Evolutionary conservation across 2,329 filamentous ascomycete species (phyloP).

Genomic region (Aspergillus sp.): DNA sequence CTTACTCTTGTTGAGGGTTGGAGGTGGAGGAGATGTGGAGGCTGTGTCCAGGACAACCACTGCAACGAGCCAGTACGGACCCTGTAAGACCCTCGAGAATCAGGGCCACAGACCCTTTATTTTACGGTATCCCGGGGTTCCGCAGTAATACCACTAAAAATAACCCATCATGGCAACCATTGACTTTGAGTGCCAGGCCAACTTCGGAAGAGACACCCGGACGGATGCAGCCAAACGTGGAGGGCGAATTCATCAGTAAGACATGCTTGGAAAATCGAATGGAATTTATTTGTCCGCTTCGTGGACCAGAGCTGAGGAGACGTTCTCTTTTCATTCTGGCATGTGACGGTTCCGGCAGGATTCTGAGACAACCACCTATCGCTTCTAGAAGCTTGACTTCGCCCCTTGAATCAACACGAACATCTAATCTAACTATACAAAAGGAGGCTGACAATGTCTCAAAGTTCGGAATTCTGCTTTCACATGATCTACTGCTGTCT

Average conservation of each 20-base stretch:
- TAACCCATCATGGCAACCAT: background rate
- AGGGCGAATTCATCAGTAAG: background rate
- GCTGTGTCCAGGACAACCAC: slow-evolving; percentile 29
- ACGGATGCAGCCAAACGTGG: slow-evolving; percentile 15
- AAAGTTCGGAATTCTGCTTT: background rate
- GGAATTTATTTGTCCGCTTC: background rate
- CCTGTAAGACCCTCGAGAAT: slow-evolving; percentile 1
- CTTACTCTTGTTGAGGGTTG: background rate
- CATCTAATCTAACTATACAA: background rate
- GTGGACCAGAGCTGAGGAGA: background rate
- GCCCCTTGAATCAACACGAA: background rate
- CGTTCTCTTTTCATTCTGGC: background rate
- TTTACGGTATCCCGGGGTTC: slow-evolving; percentile 3
- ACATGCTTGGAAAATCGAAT: slow-evolving; percentile 4
- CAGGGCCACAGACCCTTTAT: slow-evolving; percentile 3
- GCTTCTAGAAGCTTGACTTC: slow-evolving; percentile 9
- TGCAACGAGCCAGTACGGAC: background rate
- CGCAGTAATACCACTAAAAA: slow-evolving; percentile 3
- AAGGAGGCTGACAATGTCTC: background rate
- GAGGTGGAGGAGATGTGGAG: slow-evolving; percentile 16
- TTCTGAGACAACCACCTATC: slow-evolving; percentile 6
- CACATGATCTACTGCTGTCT: background rate
- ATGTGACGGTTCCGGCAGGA: slow-evolving; percentile 7
- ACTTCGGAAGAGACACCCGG: slow-evolving; percentile 1
- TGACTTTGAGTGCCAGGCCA: background rate